Base-by-base conservation (phyloP, 306 rosid genomes). In the Arachis stenosperma region DNA sequence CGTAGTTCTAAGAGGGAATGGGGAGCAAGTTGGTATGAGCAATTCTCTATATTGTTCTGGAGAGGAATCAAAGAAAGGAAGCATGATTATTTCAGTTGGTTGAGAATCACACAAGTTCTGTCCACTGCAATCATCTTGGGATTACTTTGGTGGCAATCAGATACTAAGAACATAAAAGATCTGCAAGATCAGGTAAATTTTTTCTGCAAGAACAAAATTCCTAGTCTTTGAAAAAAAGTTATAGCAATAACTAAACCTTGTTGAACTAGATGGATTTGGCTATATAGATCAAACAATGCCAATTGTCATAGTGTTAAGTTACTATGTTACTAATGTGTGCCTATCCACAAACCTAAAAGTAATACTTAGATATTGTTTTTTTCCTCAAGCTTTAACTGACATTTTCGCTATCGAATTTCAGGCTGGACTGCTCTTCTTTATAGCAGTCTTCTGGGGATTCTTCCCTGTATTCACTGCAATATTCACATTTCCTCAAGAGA, bases 371-470 rank as follows among this genome's bases (percentile, higher is more conserved):
- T 22, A 22, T 22, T 22, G 27, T 22, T 22, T 22, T 22, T 1
- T 22, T 33, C 2, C 37, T 33, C 37, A 33, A 33, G 37, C 37
- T 2, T 33, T 33, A 2, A 2, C 37, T 33, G 37, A 6, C 8
- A 42, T 42, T 3, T 37, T 13, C 11, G 65, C 10, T 42, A 57
- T 65, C 46, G 81, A 27, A 63, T 56, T 87, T 74, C 89, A 95
- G 99, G 99, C 97, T 27, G 99, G 99, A 14, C 70, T 95, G 14
- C 91, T 95, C 62, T 95, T 95, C 96, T 95, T 95, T 69, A 95
- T 95, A 57, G 91, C 98, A 0, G 98, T 95, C 7, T 95, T 95
- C 65, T 95, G 99, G 99, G 99, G 97, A 51, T 95, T 95, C 78
- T 95, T 95, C 67, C 99, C 99, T 0, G 97, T 95, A 58, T 94